These are phyloP conservation scores for Colletotrichum sansevieriae DNA, from an alignment of 2,329 filamentous ascomycete species.

Conservation along the genomic window DNA sequence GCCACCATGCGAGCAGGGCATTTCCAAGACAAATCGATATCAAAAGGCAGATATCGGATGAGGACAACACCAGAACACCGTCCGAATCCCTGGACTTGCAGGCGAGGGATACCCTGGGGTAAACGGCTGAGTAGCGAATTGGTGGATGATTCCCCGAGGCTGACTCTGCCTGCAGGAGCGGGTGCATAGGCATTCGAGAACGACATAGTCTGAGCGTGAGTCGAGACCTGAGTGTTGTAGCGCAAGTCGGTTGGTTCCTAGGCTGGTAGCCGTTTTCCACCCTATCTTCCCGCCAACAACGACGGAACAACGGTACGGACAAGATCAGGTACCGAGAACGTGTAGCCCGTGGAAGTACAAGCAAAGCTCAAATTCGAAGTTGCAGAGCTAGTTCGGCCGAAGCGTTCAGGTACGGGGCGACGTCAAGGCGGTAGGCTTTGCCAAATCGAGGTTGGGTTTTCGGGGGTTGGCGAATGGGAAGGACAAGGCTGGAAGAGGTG, in stretches of 20 bases:
- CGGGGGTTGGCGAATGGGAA: conserved; percentile 4
- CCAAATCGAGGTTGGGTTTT: neutral
- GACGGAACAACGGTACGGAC: neutral
- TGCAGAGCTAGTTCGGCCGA: conserved; percentile 33
- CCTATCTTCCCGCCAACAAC: neutral
- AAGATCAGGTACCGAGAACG: neutral
- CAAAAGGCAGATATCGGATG: neutral
- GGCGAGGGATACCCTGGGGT: neutral
- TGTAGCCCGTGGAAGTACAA: neutral
- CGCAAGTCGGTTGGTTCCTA: conserved; percentile 2
- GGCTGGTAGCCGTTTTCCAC: neutral
- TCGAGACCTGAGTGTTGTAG: conserved; percentile 1
- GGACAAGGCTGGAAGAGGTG: conserved; percentile 2
- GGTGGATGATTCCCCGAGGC: conserved; percentile 17
- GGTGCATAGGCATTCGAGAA: conserved; percentile 22
- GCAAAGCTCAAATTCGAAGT: neutral
- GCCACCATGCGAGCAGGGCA: conserved; percentile 38
- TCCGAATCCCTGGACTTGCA: conserved; percentile 22
- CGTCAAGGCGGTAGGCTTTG: conserved; percentile 30
- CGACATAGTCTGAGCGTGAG: neutral
- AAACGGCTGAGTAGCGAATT: conserved; percentile 1
- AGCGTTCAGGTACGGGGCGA: conserved; percentile 26
- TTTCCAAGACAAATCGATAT: conserved; percentile 18
- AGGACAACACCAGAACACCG: conserved; percentile 9
- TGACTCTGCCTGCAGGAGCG: conserved; percentile 16